phyloP scores from a whole-genome alignment of 108 stramenopile genomes.

The Nitzschia palea region DNA sequence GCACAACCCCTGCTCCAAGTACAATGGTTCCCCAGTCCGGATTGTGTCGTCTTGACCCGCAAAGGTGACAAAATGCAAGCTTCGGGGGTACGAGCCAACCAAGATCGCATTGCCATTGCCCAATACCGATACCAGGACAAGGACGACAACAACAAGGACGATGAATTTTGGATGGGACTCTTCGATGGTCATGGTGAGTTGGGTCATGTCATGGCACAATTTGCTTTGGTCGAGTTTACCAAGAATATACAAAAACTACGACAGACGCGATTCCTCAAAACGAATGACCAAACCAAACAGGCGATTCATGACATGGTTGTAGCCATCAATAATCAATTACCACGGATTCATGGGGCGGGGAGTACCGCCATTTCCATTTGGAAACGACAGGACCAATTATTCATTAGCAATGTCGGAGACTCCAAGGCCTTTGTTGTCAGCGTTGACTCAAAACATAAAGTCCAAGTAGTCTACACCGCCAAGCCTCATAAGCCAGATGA shows the following conservation, averaged over 20 bases:
- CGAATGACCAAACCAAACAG: not conserved
- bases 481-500: constrained; percentile 67
- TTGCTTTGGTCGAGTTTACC: constrained; percentile 50
- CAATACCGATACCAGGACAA: constrained; percentile 16
- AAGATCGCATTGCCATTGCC: constrained; percentile 66
- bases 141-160: not conserved
- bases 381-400: constrained; percentile 36
- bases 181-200: constrained; percentile 78
- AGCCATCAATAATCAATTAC: constrained; percentile 45
- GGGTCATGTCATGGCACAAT: constrained; percentile 58
- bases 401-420: constrained; percentile 73
- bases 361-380: constrained; percentile 58
- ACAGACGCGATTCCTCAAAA: not conserved
- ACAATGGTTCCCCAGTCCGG: not conserved
- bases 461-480: constrained; percentile 28
- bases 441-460: constrained; percentile 12
- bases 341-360: constrained; percentile 35
- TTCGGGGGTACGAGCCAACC: constrained; percentile 45
- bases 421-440: constrained; percentile 56
- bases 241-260: constrained; percentile 19
- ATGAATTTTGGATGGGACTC: constrained; percentile 55
- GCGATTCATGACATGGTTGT: constrained; percentile 36
- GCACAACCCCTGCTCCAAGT: not conserved
- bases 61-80: constrained; percentile 5
- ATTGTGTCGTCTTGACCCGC: constrained; percentile 12